Evolutionary conservation across 2,329 filamentous ascomycete genomes (phyloP).

Genomic region (Nothophaeocryptopus gaeumannii): DNA sequence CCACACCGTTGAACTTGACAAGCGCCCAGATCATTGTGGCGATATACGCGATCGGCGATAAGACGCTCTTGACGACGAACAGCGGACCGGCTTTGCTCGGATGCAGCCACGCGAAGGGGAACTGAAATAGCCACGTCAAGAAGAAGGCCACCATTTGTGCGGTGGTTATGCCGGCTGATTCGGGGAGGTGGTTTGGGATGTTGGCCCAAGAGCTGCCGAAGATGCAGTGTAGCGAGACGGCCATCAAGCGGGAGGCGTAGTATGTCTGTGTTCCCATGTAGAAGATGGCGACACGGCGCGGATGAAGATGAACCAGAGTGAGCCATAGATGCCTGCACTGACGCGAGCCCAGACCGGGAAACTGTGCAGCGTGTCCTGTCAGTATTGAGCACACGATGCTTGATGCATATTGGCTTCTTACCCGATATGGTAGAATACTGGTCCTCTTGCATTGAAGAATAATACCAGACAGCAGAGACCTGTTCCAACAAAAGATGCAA

Average conservation of each 20-base stretch:
- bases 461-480: constrained; percentile 35
- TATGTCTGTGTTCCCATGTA: constrained; percentile 40
- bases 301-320: constrained; percentile 42
- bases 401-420: background rate
- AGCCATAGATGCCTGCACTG: constrained; percentile 38
- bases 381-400: background rate
- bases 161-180: constrained; percentile 33
- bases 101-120: constrained; percentile 36
- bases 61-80: constrained; percentile 20
- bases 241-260: constrained; percentile 37
- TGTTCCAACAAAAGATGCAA: constrained; percentile 32
- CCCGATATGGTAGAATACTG: constrained; percentile 37
- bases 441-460: constrained; percentile 36
- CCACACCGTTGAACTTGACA: constrained; percentile 40
- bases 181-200: constrained; percentile 31
- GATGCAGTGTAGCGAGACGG: constrained; percentile 39
- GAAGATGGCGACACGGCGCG: constrained; percentile 39
- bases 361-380: constrained; percentile 7
- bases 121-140: constrained; percentile 29
- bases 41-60: constrained; percentile 58
- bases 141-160: constrained; percentile 36
- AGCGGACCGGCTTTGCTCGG: constrained; percentile 32
- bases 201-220: constrained; percentile 40
- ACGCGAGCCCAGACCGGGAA: constrained; percentile 38
- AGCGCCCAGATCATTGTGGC: constrained; percentile 88